These are phyloP conservation scores for Glycine latifolia DNA, from an alignment of 306 rosid genomes.

Conservation along the genomic window DNA sequence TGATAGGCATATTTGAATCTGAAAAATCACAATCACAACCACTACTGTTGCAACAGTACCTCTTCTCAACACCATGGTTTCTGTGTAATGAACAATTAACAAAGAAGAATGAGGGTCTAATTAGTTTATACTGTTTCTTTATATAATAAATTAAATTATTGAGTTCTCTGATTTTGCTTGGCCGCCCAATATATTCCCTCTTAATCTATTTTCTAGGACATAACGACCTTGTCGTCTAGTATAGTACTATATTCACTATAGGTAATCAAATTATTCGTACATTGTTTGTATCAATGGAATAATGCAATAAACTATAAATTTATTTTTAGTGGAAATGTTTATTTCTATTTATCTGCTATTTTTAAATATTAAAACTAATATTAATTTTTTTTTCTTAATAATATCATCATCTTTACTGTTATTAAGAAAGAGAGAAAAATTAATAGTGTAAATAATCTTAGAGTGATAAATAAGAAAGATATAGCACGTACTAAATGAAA, in stretches of 20 bases:
- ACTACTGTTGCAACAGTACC: slow-evolving; percentile 33
- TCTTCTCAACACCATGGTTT: slow-evolving; percentile 53
- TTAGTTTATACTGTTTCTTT: not conserved
- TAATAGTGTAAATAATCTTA: no score
- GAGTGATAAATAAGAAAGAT: no score
- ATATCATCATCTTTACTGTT: no score
- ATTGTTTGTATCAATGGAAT: not conserved
- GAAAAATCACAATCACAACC: slow-evolving; percentile 38
- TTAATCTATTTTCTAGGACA: not conserved
- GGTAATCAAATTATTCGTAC: not conserved
- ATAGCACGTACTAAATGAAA: no score
- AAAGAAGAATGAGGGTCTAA: not conserved
- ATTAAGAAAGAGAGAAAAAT: no score
- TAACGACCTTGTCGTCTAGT: not conserved
- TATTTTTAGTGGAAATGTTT: no score
- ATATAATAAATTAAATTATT: not conserved
- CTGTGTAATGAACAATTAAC: not conserved
- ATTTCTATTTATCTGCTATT: not conserved
- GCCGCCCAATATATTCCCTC: no score
- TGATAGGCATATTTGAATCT: slow-evolving; percentile 56
- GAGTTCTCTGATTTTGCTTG: not conserved
- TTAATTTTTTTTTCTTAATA: no score
- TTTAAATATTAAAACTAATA: no score
- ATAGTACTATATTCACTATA: not conserved
- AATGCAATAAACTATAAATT: not conserved